Evolutionary conservation across 805 yeast genomes (phyloP).

Genomic region (Kazachstania kunashirensis): DNA sequence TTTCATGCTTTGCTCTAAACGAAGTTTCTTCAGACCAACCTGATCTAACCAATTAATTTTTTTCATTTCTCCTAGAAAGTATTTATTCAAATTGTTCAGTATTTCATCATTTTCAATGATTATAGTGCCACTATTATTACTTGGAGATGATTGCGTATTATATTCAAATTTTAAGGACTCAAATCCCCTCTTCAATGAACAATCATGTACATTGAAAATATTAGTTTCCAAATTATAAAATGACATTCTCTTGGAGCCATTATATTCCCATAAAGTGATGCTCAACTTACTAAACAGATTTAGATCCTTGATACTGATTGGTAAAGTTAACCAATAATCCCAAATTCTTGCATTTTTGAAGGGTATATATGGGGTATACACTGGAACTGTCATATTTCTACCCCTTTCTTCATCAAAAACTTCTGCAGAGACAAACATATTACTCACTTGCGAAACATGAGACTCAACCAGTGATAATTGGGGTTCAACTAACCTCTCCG

Average conservation of each 20-base stretch:
- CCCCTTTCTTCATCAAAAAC: slow-evolving; percentile 34
- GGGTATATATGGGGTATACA: slow-evolving; percentile 40
- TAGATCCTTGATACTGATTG: slow-evolving; percentile 64
- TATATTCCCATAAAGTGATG: slow-evolving; percentile 60
- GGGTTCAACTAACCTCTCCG: slow-evolving; percentile 42
- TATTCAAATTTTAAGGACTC: slow-evolving; percentile 43
- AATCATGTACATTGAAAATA: slow-evolving; percentile 47
- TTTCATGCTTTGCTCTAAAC: slow-evolving; percentile 16
- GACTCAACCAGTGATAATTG: slow-evolving; percentile 34
- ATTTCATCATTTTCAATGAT: slow-evolving; percentile 26
- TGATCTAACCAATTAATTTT: slow-evolving; percentile 67
- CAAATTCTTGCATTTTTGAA: slow-evolving; percentile 42
- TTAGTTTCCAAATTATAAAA: slow-evolving; percentile 55
- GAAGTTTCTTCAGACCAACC: slow-evolving; percentile 45
- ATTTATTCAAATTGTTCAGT: slow-evolving; percentile 47
- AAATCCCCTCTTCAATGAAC: slow-evolving; percentile 60
- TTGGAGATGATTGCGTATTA: slow-evolving; percentile 4
- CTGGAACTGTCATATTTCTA: slow-evolving; percentile 40
- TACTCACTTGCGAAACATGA: slow-evolving; percentile 30
- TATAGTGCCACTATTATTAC: slow-evolving; percentile 3
- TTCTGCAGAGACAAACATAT: slow-evolving; percentile 38
- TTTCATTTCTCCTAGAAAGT: slow-evolving; percentile 58
- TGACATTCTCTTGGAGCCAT: slow-evolving; percentile 39
- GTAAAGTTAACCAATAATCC: slow-evolving; percentile 66
- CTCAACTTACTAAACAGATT: slow-evolving; percentile 51